Evolutionary conservation across 176 grass and related monocot species (phyloP).

Genomic region (Rhynchospora pubera): DNA sequence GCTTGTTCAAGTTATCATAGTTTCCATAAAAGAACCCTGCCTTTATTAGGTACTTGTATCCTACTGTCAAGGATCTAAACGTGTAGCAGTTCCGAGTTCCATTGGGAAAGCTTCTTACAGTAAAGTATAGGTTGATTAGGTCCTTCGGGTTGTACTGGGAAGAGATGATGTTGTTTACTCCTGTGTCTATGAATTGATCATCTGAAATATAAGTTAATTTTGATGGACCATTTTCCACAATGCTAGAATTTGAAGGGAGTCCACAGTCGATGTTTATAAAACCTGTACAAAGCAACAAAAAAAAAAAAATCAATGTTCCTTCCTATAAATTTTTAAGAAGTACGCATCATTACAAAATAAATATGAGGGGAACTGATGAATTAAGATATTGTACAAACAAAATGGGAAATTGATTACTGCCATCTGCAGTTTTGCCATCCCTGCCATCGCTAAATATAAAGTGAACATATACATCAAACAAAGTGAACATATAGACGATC

Average conservation of each 20-base stretch:
- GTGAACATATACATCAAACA: too few species aligned
- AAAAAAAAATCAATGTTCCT: neutral
- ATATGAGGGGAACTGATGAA: too few species aligned
- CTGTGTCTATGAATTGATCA: slow-evolving; percentile 34
- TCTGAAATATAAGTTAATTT: slow-evolving; percentile 48
- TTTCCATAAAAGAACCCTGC: slow-evolving; percentile 42
- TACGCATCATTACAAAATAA: too few species aligned
- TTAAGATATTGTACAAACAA: too few species aligned
- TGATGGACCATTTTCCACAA: neutral
- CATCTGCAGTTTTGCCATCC: too few species aligned
- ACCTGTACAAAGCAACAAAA: neutral
- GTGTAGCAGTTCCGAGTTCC: slow-evolving; percentile 43
- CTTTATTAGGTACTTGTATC: slow-evolving; percentile 46
- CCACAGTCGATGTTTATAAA: slow-evolving; percentile 30
- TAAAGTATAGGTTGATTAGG: neutral
- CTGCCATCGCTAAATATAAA: too few species aligned
- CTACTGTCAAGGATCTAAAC: slow-evolving; percentile 26
- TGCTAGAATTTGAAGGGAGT: neutral
- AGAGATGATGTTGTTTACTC: slow-evolving; percentile 37
- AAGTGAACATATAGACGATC: too few species aligned
- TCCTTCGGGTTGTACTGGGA: slow-evolving; percentile 12
- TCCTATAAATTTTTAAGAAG: too few species aligned
- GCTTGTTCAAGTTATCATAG: slow-evolving; percentile 37
- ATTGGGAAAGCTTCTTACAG: slow-evolving; percentile 31
- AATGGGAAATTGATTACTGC: too few species aligned